A percentile compares a stretch with the other conserved stretches of the same genome.
Conservation (phyloP, 768 basidiomycete species). For the Chalciporus pseudorubinellus region DNA sequence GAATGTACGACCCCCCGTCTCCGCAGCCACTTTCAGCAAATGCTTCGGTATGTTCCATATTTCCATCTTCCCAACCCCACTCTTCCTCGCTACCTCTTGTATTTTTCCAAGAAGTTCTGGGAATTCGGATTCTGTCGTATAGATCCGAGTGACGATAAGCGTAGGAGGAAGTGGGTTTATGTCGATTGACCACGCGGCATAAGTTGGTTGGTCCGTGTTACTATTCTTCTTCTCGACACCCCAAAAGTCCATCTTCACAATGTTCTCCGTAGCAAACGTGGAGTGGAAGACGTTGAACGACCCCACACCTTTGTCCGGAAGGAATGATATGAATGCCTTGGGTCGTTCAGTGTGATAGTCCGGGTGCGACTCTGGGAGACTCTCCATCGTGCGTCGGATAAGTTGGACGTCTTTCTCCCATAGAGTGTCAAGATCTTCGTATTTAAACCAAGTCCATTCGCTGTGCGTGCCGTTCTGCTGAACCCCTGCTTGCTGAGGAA, state of each 20-base stretch:
- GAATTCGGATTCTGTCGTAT: constrained; percentile 31
- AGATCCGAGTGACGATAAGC: constrained; percentile 46
- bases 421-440: constrained; percentile 34
- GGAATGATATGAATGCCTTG: constrained; percentile 35
- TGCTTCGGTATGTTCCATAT: constrained; percentile 45
- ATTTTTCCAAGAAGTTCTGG: constrained; percentile 35
- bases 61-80: constrained; percentile 40
- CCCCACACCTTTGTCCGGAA: constrained; percentile 48
- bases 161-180: constrained; percentile 29
- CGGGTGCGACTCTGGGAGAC: constrained; percentile 2
- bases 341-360: constrained; percentile 11
- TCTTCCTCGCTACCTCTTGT: constrained; percentile 33
- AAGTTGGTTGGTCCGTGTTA: constrained; percentile 15
- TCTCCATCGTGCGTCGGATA: constrained; percentile 35
- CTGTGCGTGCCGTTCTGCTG: neutral
- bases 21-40: constrained; percentile 27
- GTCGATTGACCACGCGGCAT: constrained; percentile 48
- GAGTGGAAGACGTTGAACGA: constrained; percentile 40
- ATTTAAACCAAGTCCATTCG: constrained; percentile 32
- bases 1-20: constrained; percentile 31
- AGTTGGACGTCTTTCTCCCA: constrained; percentile 41
- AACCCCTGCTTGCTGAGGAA: constrained; percentile 14
- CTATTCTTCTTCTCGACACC: constrained; percentile 16
- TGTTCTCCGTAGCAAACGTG: constrained; percentile 15
- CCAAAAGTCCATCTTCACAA: constrained; percentile 18